Conservation (phyloP, 1,284 basidiomycete species). For the Ganoderma meredithae region DNA sequence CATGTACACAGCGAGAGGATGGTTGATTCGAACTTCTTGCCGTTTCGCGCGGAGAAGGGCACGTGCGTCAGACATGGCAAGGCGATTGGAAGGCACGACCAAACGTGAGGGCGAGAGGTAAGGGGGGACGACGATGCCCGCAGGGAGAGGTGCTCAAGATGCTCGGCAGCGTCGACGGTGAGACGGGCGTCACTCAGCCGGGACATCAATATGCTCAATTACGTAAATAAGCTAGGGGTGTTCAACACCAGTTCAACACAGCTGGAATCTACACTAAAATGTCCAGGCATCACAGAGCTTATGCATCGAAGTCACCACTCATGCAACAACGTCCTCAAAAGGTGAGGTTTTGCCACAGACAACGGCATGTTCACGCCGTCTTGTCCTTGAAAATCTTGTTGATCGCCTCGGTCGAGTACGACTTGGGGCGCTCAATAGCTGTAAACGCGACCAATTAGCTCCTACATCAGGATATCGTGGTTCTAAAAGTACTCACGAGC, state of each 20-base stretch:
- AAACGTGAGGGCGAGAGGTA: background rate
- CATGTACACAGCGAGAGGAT: conserved; percentile 76
- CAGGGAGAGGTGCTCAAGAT: background rate
- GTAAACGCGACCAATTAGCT: conserved; percentile 21
- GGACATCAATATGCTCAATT: conserved; percentile 22
- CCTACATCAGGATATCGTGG: background rate
- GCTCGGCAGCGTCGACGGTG: background rate
- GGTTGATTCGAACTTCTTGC: conserved; percentile 72
- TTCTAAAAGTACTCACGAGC: conserved; percentile 65
- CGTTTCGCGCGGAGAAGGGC: conserved; percentile 79
- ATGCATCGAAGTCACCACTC: conserved; percentile 6
- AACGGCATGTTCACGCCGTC: conserved; percentile 36
- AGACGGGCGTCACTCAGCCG: conserved; percentile 15
- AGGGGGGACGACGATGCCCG: background rate
- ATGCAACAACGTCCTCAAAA: conserved; percentile 11
- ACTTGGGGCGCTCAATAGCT: conserved; percentile 90
- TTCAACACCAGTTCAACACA: conserved; percentile 20
- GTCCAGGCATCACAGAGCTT: conserved; percentile 12
- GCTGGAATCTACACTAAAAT: conserved; percentile 20
- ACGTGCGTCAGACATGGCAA: conserved; percentile 76
- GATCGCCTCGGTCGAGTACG: conserved; percentile 81
- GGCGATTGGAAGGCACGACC: background rate
- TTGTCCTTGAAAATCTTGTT: conserved; percentile 75
- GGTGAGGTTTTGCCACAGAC: conserved; percentile 15
- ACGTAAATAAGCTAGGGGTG: conserved; percentile 22